phyloP scores from a whole-genome alignment of 1,284 basidiomycete species.

The Phylloboletellus chloephorus region DNA sequence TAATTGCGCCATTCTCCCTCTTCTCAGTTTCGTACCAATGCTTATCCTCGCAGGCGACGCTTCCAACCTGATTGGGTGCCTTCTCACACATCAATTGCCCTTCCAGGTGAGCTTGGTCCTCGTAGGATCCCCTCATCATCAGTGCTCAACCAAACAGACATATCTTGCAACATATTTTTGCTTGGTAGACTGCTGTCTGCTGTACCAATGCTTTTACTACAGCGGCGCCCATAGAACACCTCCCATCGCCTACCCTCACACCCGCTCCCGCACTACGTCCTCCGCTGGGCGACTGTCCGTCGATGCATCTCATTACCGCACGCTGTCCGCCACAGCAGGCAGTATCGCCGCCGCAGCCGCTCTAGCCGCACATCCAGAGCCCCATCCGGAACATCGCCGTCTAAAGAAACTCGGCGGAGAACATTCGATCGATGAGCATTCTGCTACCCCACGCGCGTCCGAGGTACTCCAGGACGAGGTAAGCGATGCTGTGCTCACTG shows the following conservation, averaged over 20 bases:
- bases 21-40: neutral
- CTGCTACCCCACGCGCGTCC: conserved; percentile 8
- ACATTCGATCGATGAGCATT: conserved; percentile 20
- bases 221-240: conserved; percentile 31
- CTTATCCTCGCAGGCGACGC: conserved; percentile 60
- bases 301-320: conserved; percentile 60
- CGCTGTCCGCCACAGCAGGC: conserved; percentile 59
- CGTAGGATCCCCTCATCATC: conserved; percentile 3
- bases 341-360: conserved; percentile 65
- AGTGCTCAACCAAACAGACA: conserved; percentile 47
- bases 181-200: conserved; percentile 67
- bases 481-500: conserved; percentile 47
- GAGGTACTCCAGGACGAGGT: conserved; percentile 45
- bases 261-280: conserved; percentile 41
- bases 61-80: conserved; percentile 85
- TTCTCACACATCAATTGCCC: conserved; percentile 88
- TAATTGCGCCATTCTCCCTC: conserved; percentile 3
- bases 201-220: conserved; percentile 81
- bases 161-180: conserved; percentile 88
- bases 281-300: conserved; percentile 42
- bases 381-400: conserved; percentile 26
- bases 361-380: conserved; percentile 56
- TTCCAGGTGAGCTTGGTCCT: conserved; percentile 67
- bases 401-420: conserved; percentile 17
- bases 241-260: conserved; percentile 35